phyloP scores from a whole-genome alignment of 2,329 filamentous ascomycete species.

The Trichophyton mentagrophytes region DNA sequence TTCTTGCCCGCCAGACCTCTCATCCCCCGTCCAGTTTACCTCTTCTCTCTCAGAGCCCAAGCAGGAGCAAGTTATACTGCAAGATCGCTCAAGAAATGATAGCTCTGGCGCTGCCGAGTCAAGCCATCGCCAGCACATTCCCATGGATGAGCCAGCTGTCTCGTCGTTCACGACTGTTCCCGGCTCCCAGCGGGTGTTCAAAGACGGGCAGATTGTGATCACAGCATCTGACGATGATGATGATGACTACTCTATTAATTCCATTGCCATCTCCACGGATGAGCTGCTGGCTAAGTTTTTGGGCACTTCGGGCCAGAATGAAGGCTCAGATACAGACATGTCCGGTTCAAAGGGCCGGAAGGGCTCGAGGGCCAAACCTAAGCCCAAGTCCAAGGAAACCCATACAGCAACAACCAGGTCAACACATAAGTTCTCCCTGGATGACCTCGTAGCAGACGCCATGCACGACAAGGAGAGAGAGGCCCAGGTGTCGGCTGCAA shows the following conservation, averaged over 20 bases:
- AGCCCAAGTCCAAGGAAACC: neutral
- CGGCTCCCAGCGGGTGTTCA: slow-evolving; percentile 28
- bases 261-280: slow-evolving; percentile 40
- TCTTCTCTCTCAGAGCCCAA: neutral
- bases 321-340: slow-evolving; percentile 10
- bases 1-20: slow-evolving; percentile 7
- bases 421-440: slow-evolving; percentile 52
- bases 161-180: slow-evolving; percentile 8
- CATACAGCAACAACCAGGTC: slow-evolving; percentile 28
- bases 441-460: slow-evolving; percentile 48
- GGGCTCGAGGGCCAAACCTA: slow-evolving; percentile 8
- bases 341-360: slow-evolving; percentile 8
- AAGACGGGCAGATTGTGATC: slow-evolving; percentile 42
- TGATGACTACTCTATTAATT: slow-evolving; percentile 42
- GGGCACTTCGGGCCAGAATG: slow-evolving; percentile 13
- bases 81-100: neutral
- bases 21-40: slow-evolving; percentile 4
- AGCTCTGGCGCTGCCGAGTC: neutral
- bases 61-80: neutral
- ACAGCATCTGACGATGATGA: slow-evolving; percentile 59
- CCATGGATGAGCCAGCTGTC: neutral
- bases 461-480: slow-evolving; percentile 47
- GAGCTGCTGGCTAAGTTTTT: slow-evolving; percentile 32
- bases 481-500: slow-evolving; percentile 34
- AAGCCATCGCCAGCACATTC: neutral